Conservation (phyloP, 805 yeast genomes). For the Candida nemodendra region DNA sequence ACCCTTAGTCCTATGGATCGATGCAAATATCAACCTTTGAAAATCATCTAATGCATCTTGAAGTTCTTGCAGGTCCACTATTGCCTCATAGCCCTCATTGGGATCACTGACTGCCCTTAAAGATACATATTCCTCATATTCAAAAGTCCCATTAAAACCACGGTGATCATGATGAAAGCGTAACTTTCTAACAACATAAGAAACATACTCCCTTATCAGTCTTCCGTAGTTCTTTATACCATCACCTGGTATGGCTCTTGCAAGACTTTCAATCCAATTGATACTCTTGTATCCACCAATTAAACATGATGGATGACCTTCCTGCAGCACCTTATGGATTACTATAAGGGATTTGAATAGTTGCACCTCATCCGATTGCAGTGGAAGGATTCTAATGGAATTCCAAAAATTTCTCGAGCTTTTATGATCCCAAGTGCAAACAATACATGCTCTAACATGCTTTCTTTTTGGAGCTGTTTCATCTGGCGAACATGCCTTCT, state of each 20-base stretch:
- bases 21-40: slow-evolving; percentile 72
- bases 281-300: slow-evolving; percentile 76
- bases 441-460: slow-evolving; percentile 94
- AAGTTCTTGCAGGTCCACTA: slow-evolving; percentile 77
- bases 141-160: slow-evolving; percentile 93
- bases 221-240: slow-evolving; percentile 58
- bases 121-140: slow-evolving; percentile 91
- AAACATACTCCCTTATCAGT: slow-evolving; percentile 74
- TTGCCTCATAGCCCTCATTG: slow-evolving; percentile 90
- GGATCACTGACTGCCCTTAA: slow-evolving; percentile 87
- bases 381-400: slow-evolving; percentile 72
- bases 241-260: slow-evolving; percentile 49
- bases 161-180: slow-evolving; percentile 81
- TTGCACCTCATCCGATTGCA: slow-evolving; percentile 80
- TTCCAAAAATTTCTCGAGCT: slow-evolving; percentile 84
- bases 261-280: slow-evolving; percentile 74
- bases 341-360: slow-evolving; percentile 82
- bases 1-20: slow-evolving; percentile 53
- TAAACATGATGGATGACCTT: slow-evolving; percentile 88
- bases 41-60: slow-evolving; percentile 83
- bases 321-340: slow-evolving; percentile 91
- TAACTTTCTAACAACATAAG: slow-evolving; percentile 67
- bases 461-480: slow-evolving; percentile 94
- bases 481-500: slow-evolving; percentile 82
- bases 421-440: slow-evolving; percentile 94